Conservation (phyloP, 192 early-diverging fungal genomes). For the Chytriomyces sp. region DNA sequence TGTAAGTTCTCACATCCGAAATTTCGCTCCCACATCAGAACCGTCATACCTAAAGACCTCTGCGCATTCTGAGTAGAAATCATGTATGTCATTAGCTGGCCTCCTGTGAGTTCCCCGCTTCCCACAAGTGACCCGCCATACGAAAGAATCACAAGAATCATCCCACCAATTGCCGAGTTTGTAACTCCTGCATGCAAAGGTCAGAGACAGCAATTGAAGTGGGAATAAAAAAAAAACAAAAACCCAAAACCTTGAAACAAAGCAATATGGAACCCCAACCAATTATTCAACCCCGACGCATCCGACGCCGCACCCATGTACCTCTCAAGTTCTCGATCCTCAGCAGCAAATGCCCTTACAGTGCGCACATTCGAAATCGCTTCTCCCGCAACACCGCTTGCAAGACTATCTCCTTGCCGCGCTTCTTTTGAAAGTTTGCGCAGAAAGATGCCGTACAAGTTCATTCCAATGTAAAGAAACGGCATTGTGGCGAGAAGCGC, state of each 20-base stretch:
- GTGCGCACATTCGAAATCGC: conserved; percentile 49
- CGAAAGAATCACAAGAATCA: conserved; percentile 50
- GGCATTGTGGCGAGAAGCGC: conserved; percentile 43
- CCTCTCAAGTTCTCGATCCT: conserved; percentile 37
- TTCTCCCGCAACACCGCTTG: conserved; percentile 39
- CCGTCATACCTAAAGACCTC: conserved; percentile 31
- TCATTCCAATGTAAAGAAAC: conserved; percentile 46
- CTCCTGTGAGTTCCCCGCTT: conserved; percentile 42
- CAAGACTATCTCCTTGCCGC: conserved; percentile 24
- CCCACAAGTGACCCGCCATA: conserved; percentile 43
- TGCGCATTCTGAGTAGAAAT: conserved; percentile 55
- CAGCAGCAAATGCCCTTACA: conserved; percentile 46
- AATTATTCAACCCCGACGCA: conserved; percentile 12
- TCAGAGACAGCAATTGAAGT: background rate
- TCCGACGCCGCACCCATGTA: conserved; percentile 35
- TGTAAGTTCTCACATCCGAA: background rate
- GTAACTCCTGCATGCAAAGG: conserved; percentile 35
- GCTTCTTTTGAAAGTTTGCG: conserved; percentile 43
- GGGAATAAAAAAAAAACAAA: background rate
- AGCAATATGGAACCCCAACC: conserved; percentile 50
- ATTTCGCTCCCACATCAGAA: background rate
- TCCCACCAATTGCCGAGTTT: conserved; percentile 46
- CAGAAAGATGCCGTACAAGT: conserved; percentile 44
- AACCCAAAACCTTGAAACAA: conserved; percentile 43
- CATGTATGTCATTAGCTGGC: conserved; percentile 50